Percentiles rank a stretch among this genome's conserved stretches.
Evolutionary conservation across 257 asterid genomes (phyloP).

Genomic region (Plantago elongata): DNA sequence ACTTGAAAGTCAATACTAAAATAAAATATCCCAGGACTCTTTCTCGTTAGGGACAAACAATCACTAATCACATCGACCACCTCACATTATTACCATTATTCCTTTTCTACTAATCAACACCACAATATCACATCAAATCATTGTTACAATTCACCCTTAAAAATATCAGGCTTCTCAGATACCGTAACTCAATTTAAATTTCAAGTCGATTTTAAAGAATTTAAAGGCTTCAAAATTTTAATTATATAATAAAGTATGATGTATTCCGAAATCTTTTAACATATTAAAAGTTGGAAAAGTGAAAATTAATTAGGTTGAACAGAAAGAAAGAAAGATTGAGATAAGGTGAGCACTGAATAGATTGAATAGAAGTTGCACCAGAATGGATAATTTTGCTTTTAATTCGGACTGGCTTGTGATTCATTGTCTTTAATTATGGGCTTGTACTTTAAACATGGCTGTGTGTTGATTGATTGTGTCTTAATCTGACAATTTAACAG

Average conservation of each 20-base stretch:
- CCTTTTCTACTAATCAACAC: conserved; percentile 20
- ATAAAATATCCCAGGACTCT: conserved; percentile 2
- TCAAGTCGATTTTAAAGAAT: too few relatives aligned
- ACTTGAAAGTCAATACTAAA: neutral
- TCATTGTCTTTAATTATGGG: neutral
- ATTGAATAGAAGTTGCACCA: too few relatives aligned
- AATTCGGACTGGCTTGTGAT: neutral
- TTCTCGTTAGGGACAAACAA: conserved; percentile 23
- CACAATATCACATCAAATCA: conserved; percentile 1
- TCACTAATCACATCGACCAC: conserved; percentile 56
- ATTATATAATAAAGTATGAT: too few relatives aligned
- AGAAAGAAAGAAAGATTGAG: too few relatives aligned
- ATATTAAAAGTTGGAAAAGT: neutral
- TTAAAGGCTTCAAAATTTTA: too few relatives aligned
- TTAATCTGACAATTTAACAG: conserved; percentile 1
- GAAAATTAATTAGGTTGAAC: neutral
- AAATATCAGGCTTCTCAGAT: too few relatives aligned
- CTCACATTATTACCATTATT: conserved; percentile 31
- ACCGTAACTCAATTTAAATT: too few relatives aligned
- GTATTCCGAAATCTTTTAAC: too few relatives aligned
- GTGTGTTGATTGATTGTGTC: neutral
- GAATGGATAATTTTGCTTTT: too few relatives aligned
- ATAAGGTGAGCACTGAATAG: too few relatives aligned
- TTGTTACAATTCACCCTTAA: neutral
- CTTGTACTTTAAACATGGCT: neutral